Evolutionary conservation across 352 stramenopile genomes (phyloP).

Genomic region (Phytophthora litchii): DNA sequence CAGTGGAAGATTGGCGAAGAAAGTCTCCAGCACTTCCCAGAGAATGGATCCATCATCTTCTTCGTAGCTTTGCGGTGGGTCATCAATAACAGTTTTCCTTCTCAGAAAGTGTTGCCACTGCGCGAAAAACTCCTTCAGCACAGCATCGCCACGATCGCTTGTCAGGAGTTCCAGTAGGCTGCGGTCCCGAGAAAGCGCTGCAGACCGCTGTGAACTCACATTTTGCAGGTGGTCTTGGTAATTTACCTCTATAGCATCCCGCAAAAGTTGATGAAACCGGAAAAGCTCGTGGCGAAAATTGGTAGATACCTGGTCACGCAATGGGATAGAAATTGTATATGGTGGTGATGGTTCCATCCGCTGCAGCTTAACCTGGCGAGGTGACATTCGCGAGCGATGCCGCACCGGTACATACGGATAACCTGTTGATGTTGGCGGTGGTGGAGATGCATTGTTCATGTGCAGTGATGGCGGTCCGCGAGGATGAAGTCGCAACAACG

Average conservation of each 20-base stretch:
- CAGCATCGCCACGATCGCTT: slow-evolving; percentile 66
- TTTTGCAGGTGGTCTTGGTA: slow-evolving; percentile 10
- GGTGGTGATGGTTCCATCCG: slow-evolving; percentile 31
- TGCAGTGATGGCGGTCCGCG: slow-evolving; percentile 26
- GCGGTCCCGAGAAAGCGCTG: slow-evolving; percentile 28
- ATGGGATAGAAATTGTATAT: slow-evolving; percentile 25
- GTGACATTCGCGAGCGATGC: slow-evolving; percentile 33
- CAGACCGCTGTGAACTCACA: slow-evolving; percentile 2
- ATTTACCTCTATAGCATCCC: slow-evolving; percentile 38
- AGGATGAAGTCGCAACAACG: slow-evolving; percentile 24
- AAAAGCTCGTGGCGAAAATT: slow-evolving; percentile 71
- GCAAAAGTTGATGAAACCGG: slow-evolving; percentile 70
- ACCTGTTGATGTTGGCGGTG: slow-evolving; percentile 15
- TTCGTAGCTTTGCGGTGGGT: background rate
- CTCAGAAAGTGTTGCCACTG: slow-evolving; percentile 46
- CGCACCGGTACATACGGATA: slow-evolving; percentile 16
- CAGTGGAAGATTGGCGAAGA: slow-evolving; percentile 65
- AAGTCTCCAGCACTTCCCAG: slow-evolving; percentile 66
- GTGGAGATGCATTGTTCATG: slow-evolving; percentile 16
- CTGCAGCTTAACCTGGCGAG: slow-evolving; percentile 42
- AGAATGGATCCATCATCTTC: slow-evolving; percentile 41
- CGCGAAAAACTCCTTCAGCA: slow-evolving; percentile 66
- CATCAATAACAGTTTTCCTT: background rate
- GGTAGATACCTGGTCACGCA: slow-evolving; percentile 43
- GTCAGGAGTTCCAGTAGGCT: slow-evolving; percentile 62